Evolutionary conservation across 1,139 yeast species (phyloP).

Genomic region (Arxiozyma heterogenica): DNA sequence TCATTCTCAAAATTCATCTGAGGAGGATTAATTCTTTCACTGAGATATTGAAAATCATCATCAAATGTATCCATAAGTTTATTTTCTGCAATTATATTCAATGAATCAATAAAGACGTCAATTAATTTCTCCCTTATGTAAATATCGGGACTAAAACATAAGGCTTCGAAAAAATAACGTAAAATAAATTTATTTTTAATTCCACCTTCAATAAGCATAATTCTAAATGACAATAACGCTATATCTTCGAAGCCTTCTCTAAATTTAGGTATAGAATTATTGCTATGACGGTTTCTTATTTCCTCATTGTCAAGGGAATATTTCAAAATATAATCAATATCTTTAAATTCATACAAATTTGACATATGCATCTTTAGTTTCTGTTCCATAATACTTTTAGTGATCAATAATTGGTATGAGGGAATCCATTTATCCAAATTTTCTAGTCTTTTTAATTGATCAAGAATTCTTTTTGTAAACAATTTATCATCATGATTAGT

Average conservation of each 20-base stretch:
- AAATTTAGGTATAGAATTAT: constrained; percentile 8
- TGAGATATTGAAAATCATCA: constrained; percentile 25
- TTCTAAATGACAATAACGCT: constrained; percentile 60
- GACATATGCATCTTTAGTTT: constrained; percentile 52
- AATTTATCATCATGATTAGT: constrained; percentile 27
- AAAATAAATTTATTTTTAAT: constrained; percentile 53
- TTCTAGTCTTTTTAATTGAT: constrained; percentile 63
- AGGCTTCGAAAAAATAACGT: constrained; percentile 50
- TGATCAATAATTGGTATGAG: constrained; percentile 52
- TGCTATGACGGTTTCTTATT: constrained; percentile 1
- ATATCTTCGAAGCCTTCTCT: constrained; percentile 44
- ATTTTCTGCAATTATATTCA: constrained; percentile 62
- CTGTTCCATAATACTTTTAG: constrained; percentile 44
- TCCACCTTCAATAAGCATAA: constrained; percentile 68
- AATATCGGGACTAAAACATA: constrained; percentile 49
- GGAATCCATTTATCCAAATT: constrained; percentile 86
- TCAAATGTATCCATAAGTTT: constrained; percentile 55
- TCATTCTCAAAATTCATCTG: constrained; percentile 15
- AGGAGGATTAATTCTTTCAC: constrained; percentile 20
- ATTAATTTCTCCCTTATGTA: constrained; percentile 46
- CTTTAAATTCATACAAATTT: constrained; percentile 45
- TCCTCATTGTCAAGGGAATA: constrained; percentile 11
- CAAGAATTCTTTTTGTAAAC: constrained; percentile 39
- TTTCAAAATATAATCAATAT: constrained; percentile 38
- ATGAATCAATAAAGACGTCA: constrained; percentile 39